These are phyloP conservation scores for Mariannaea sp. DNA, from an alignment of 2,329 filamentous ascomycete species.

Conservation along the genomic window DNA sequence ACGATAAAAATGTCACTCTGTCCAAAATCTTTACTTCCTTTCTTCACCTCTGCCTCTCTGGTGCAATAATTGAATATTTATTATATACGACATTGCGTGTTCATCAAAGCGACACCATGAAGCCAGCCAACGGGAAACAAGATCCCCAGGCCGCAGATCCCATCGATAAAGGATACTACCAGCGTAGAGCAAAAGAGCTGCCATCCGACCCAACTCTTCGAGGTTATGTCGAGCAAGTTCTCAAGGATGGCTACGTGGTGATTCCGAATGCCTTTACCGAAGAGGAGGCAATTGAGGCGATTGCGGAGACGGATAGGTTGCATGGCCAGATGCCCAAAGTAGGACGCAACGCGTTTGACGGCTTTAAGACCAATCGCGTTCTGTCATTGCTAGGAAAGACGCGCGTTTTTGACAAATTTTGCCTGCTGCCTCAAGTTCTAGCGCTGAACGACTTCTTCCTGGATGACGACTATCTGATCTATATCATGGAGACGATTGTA, in stretches of 20 bases:
- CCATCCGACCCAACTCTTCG: constrained; percentile 5
- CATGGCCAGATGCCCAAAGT: constrained; percentile 9
- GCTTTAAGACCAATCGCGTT: constrained; percentile 13
- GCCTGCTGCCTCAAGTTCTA: constrained; percentile 8
- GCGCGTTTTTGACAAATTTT: constrained; percentile 15
- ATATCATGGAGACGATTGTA: constrained; percentile 16
- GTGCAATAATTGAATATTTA: too few relatives aligned
- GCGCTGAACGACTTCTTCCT: constrained; percentile 16
- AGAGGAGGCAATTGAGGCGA: constrained; percentile 5
- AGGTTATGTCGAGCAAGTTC: constrained; percentile 4
- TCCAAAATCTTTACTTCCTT: too few relatives aligned
- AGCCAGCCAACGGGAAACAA: background rate
- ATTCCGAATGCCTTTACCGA: constrained; percentile 14
- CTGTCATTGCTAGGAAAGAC: constrained; percentile 11
- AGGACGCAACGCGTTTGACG: constrained; percentile 7
- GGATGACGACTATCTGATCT: constrained; percentile 11
- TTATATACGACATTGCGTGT: too few relatives aligned
- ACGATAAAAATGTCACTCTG: too few relatives aligned
- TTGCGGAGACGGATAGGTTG: constrained; percentile 12
- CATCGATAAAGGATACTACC: constrained; percentile 2
- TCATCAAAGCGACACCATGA: background rate
- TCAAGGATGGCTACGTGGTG: constrained; percentile 10
- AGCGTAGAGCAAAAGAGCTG: background rate
- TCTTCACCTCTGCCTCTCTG: too few relatives aligned
- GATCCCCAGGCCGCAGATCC: constrained; percentile 6